A percentile compares a stretch with the other conserved stretches of the same genome.
phyloP scores from a whole-genome alignment of 306 rosid genomes.

The Herpetospermum pedunculosum region DNA sequence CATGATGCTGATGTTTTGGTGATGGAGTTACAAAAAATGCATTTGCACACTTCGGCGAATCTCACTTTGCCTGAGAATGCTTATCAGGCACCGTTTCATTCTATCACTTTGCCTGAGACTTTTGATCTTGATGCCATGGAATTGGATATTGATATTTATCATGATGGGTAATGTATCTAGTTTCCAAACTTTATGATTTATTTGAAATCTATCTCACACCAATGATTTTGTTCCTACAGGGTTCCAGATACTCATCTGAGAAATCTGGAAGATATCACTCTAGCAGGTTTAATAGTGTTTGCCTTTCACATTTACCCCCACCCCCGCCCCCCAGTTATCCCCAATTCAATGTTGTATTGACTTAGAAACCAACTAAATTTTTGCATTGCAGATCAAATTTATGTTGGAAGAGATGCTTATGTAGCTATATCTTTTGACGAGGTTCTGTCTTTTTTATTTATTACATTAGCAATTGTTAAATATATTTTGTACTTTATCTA shows the following conservation, averaged over 20 bases:
- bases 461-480: too few relatives aligned
- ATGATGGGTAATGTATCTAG: constrained; percentile 28
- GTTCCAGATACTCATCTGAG: constrained; percentile 31
- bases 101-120: constrained; percentile 57
- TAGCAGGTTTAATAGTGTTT: constrained; percentile 32
- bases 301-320: neutral
- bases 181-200: neutral
- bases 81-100: constrained; percentile 48
- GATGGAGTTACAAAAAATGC: neutral
- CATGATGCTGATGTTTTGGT: constrained; percentile 38
- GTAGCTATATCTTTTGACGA: constrained; percentile 54
- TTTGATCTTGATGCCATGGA: constrained; percentile 56
- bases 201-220: neutral
- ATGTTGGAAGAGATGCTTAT: constrained; percentile 23
- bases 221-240: constrained; percentile 27
- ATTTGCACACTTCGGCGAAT: constrained; percentile 36
- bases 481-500: neutral
- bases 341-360: neutral
- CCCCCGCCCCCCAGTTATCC: neutral
- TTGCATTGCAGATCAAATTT: constrained; percentile 47
- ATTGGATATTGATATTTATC: constrained; percentile 16
- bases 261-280: constrained; percentile 61
- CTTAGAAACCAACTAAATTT: neutral
- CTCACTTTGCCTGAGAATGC: constrained; percentile 54
- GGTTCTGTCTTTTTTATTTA: constrained; percentile 20